These are phyloP conservation scores for Canna indica DNA, from an alignment of 176 grass and related monocot species.

Conservation along the genomic window DNA sequence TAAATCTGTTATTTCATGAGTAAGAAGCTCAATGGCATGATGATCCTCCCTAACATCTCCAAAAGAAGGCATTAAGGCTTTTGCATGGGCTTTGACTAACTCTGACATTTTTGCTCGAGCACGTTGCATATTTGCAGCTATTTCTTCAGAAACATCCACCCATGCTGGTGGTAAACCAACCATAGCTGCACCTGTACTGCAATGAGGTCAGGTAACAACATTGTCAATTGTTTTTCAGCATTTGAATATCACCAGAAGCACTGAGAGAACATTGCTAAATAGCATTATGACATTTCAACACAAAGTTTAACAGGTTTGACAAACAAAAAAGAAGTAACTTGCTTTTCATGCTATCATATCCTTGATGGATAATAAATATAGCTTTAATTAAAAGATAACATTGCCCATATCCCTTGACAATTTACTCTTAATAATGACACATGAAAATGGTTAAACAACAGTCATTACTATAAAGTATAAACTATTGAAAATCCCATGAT, in stretches of 20 bases:
- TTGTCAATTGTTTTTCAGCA: constrained; percentile 15
- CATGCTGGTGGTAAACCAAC: constrained; percentile 79
- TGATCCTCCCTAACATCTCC: constrained; percentile 72
- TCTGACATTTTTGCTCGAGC: constrained; percentile 76
- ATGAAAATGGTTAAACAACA: too few species aligned
- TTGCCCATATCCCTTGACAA: too few species aligned
- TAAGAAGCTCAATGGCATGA: constrained; percentile 69
- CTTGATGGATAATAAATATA: too few species aligned
- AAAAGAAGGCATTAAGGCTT: constrained; percentile 94
- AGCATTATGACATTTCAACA: neutral
- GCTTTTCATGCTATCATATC: too few species aligned
- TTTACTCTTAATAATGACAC: too few species aligned
- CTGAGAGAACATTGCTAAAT: neutral
- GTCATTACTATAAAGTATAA: too few species aligned
- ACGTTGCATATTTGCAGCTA: constrained; percentile 82
- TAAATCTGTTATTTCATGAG: constrained; percentile 76
- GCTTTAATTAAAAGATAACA: too few species aligned
- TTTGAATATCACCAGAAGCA: neutral
- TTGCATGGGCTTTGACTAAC: constrained; percentile 75
- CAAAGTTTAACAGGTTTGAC: neutral
- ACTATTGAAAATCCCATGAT: too few species aligned
- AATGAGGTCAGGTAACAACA: constrained; percentile 11
- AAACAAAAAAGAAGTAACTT: neutral
- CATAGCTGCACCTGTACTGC: constrained; percentile 39
- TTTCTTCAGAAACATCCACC: constrained; percentile 95